Conservation (phyloP, 352 stramenopile species). For the Stramenopiles sp. region DNA sequence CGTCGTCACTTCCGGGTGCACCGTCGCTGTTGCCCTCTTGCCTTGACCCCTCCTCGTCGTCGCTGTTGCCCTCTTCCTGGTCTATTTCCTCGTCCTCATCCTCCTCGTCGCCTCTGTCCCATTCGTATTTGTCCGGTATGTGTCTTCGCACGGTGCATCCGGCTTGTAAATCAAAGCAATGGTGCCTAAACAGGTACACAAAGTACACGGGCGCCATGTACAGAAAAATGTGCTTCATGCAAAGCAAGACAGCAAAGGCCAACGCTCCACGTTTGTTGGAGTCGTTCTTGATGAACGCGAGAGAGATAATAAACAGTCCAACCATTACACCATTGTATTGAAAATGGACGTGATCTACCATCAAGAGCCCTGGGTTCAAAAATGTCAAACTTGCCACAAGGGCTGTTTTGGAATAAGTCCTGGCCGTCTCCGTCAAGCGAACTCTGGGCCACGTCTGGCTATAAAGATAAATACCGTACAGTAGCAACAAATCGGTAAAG, state of each 20-base stretch:
- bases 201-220: constrained; percentile 84
- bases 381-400: constrained; percentile 59
- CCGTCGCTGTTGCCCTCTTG: too few relatives aligned
- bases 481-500: constrained; percentile 60
- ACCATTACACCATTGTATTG: constrained; percentile 97
- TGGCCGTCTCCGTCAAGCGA: constrained; percentile 35
- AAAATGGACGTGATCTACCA: constrained; percentile 97
- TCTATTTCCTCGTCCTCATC: too few relatives aligned
- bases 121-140: too few relatives aligned
- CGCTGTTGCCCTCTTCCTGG: too few relatives aligned
- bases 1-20: too few relatives aligned
- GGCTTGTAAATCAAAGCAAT: constrained; percentile 43
- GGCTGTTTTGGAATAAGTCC: constrained; percentile 27
- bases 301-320: constrained; percentile 69
- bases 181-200: constrained; percentile 72
- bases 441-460: constrained; percentile 53
- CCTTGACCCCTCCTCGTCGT: too few relatives aligned
- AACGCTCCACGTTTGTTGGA: constrained; percentile 58
- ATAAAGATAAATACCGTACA: constrained; percentile 46
- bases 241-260: constrained; percentile 72
- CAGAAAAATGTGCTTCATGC: constrained; percentile 94
- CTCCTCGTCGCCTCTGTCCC: too few relatives aligned
- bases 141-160: too few relatives aligned
- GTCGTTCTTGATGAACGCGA: constrained; percentile 60
- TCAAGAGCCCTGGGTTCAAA: constrained; percentile 73